A percentile compares a stretch with the other conserved stretches of the same genome.
Conservation (phyloP, 768 basidiomycete species). For the Tubosaeta sp. region DNA sequence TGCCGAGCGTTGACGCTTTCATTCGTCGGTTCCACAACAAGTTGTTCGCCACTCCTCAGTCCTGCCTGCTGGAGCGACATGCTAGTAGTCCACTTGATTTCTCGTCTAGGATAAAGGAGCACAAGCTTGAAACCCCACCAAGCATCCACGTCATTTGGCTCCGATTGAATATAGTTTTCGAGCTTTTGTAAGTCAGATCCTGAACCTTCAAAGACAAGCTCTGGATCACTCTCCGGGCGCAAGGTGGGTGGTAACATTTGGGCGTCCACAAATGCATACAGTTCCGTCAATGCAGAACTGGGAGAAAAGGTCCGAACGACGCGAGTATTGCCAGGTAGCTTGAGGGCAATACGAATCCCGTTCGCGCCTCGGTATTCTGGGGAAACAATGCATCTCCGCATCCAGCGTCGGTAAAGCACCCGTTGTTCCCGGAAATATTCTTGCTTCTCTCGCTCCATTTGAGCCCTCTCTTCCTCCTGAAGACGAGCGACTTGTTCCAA, state of each 20-base stretch:
- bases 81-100: slow-evolving; percentile 48
- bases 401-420: slow-evolving; percentile 59
- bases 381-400: slow-evolving; percentile 44
- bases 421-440: slow-evolving; percentile 33
- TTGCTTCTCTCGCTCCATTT: slow-evolving; percentile 36
- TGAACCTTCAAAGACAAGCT: slow-evolving; percentile 35
- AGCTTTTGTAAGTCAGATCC: slow-evolving; percentile 33
- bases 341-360: slow-evolving; percentile 45
- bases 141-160: slow-evolving; percentile 25
- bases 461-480: slow-evolving; percentile 33
- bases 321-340: slow-evolving; percentile 55
- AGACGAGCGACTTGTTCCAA: slow-evolving; percentile 28
- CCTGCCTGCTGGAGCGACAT: slow-evolving; percentile 41
- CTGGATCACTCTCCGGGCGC: slow-evolving; percentile 39
- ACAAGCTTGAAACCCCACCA: slow-evolving; percentile 77
- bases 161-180: slow-evolving; percentile 33
- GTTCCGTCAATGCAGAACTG: slow-evolving; percentile 48
- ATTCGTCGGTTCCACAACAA: slow-evolving; percentile 53
- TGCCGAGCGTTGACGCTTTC: slow-evolving; percentile 14
- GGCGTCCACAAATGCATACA: slow-evolving; percentile 73
- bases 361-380: slow-evolving; percentile 21
- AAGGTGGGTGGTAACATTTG: slow-evolving; percentile 46
- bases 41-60: slow-evolving; percentile 56
- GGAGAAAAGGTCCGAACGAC: slow-evolving; percentile 53
- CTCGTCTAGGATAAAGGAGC: slow-evolving; percentile 65